Percentiles rank a stretch among this genome's conserved stretches.
phyloP scores from a whole-genome alignment of 495 filamentous ascomycete species.

The Aspergillus coremiiformis region DNA sequence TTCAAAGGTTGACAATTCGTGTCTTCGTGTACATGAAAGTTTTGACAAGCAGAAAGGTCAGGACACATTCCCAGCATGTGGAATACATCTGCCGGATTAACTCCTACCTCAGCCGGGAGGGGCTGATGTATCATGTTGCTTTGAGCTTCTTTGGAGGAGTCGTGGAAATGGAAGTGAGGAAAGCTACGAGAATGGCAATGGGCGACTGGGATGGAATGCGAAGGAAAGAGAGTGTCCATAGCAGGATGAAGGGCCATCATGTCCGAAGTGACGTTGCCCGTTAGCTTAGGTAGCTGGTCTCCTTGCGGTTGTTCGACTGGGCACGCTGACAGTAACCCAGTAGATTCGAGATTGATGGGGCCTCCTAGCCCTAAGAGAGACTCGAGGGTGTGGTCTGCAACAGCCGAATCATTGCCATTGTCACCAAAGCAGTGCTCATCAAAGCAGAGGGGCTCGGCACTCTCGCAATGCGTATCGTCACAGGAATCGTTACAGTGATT shows the following conservation, averaged over 20 bases:
- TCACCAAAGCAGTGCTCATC: constrained; percentile 35
- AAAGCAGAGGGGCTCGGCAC: constrained; percentile 33
- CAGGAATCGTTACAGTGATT: constrained; percentile 25
- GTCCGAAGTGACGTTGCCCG: constrained; percentile 14
- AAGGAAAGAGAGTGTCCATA: constrained; percentile 21
- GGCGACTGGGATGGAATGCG: constrained; percentile 24
- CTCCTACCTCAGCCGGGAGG: constrained; percentile 22
- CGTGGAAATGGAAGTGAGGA: constrained; percentile 30
- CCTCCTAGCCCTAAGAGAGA: constrained; percentile 30
- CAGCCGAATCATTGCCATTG: constrained; percentile 8
- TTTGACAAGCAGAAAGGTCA: constrained; percentile 26
- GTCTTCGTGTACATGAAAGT: constrained; percentile 21
- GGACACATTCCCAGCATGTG: constrained; percentile 38
- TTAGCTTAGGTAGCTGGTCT: constrained; percentile 18
- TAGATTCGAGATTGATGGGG: constrained; percentile 26
- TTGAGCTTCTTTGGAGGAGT: constrained; percentile 26
- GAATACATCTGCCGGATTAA: constrained; percentile 36
- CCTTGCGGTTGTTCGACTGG: constrained; percentile 11
- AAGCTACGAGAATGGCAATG: constrained; percentile 30
- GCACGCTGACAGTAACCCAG: constrained; percentile 20
- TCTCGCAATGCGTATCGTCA: constrained; percentile 23
- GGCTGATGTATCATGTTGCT: constrained; percentile 19
- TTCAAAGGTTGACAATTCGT: constrained; percentile 11
- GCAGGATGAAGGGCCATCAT: constrained; percentile 15
- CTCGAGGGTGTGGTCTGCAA: constrained; percentile 28